Conservation (phyloP, 169 alveolate species). For the Miamiensis avidus region DNA sequence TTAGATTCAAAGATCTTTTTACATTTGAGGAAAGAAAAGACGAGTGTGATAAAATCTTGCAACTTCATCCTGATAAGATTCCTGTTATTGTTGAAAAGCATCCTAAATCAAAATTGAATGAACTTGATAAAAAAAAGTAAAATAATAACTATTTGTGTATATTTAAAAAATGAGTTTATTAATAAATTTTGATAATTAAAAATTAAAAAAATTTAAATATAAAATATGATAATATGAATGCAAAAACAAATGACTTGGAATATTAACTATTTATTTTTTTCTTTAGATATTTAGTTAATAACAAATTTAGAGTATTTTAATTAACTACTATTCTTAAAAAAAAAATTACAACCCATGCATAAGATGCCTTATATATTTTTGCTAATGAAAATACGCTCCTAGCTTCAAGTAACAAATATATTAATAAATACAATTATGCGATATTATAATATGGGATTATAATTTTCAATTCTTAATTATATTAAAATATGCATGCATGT, state of each 20-base stretch:
- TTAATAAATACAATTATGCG: background rate
- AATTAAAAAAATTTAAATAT: no score
- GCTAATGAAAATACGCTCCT: background rate
- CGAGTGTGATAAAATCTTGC: slow-evolving; percentile 9
- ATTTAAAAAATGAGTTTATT: no score
- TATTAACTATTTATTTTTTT: no score
- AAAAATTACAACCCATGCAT: background rate
- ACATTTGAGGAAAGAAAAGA: slow-evolving; percentile 8
- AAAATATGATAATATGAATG: no score
- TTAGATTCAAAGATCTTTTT: background rate
- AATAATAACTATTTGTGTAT: no score
- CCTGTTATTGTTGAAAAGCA: slow-evolving; percentile 30
- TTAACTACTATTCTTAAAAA: no score
- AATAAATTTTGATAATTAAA: no score
- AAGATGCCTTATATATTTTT: background rate
- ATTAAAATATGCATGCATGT: no score
- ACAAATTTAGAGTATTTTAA: background rate
- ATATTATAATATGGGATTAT: background rate
- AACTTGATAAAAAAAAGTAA: slow-evolving; percentile 20
- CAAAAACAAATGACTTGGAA: background rate
- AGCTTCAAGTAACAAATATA: background rate
- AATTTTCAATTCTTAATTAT: no score
- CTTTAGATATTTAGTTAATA: background rate
- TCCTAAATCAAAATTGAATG: slow-evolving; percentile 14
- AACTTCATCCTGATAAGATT: slow-evolving; percentile 23